These are phyloP conservation scores for Pyricularia grisea DNA, from an alignment of 2,329 filamentous ascomycete species.

Conservation along the genomic window DNA sequence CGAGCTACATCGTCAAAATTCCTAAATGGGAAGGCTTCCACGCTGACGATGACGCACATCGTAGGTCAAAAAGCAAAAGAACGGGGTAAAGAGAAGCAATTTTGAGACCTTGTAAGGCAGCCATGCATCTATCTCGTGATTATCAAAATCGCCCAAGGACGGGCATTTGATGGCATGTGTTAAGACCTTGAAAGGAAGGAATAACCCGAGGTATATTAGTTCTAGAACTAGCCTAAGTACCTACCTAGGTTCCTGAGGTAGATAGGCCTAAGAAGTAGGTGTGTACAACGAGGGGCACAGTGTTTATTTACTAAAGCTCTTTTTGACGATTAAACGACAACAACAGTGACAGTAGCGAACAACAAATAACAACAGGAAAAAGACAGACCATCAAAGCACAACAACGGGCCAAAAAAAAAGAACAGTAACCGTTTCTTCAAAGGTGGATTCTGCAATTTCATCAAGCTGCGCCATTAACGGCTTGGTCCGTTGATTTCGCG, in stretches of 20 bases:
- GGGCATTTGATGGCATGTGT: neutral
- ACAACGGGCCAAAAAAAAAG: neutral
- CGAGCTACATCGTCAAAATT: neutral
- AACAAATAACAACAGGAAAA: too few species aligned
- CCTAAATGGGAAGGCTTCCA: neutral
- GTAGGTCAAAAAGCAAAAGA: neutral
- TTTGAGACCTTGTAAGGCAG: neutral
- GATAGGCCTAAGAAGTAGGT: too few species aligned
- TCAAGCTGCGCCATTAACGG: neutral
- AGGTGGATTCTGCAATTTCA: neutral
- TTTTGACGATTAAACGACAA: neutral
- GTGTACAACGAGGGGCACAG: neutral
- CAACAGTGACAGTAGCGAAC: neutral
- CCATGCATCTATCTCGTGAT: neutral
- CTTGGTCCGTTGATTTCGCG: too few species aligned
- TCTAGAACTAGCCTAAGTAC: neutral
- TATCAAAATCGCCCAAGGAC: neutral
- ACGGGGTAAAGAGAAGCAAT: neutral
- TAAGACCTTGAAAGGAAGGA: neutral
- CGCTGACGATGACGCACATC: neutral
- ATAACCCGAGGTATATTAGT: neutral
- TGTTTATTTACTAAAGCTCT: too few species aligned
- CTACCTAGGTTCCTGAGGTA: too few species aligned
- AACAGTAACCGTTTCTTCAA: neutral
- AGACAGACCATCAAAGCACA: too few species aligned